Base-by-base conservation (phyloP, 2,329 filamentous ascomycete genomes). In the Colletotrichum tabaci region DNA sequence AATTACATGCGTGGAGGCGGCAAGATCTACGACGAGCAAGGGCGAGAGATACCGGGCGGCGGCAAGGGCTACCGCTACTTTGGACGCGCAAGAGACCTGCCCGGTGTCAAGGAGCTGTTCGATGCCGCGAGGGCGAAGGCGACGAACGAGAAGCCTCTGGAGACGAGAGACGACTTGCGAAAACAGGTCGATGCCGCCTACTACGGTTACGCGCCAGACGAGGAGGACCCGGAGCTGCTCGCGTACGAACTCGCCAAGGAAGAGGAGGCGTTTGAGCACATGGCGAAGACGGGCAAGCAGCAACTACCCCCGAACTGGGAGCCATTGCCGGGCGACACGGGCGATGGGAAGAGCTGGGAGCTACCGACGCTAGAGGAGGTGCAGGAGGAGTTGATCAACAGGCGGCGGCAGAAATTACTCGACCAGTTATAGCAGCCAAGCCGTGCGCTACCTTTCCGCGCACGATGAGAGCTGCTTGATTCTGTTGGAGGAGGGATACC, bases 11-110 rank as follows among this genome's bases (percentile, higher is more conserved):
- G 95, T 40, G 89, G 90, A 5, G 89, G 88, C 0, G 90, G 87
- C 40, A 90, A 90, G 74, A 87, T 93, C 60, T 94, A 93, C 81
- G 92, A 94, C 79, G 92, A 94, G 77, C 88, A 91, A 67, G 93
- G 93, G 2, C 84, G 90, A 58, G 92, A 94, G 80, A 92, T 94
- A 49, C 87, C 87, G 0, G 91, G 86, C 75, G 94, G 93, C 46
- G 95, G 94, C 55, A 97, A 95, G 79, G 96, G 96, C 3, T 98
- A 98, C 85, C 89, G 94, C 77, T 98, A 98, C 82, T 99, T 98
- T 84, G 96, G 96, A 0, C 87, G 96, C 4, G 96, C 96, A 61
- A 90, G 89, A 78, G 96, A 98, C 75, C 82, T 99, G 44, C 96
- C 96, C 0, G 96, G 96, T 61, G 96, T 99, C 7, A 98, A 98